A percentile compares a stretch with the other conserved stretches of the same genome.
Conservation (phyloP, 768 basidiomycete species). For the Lactifluus piperatus region DNA sequence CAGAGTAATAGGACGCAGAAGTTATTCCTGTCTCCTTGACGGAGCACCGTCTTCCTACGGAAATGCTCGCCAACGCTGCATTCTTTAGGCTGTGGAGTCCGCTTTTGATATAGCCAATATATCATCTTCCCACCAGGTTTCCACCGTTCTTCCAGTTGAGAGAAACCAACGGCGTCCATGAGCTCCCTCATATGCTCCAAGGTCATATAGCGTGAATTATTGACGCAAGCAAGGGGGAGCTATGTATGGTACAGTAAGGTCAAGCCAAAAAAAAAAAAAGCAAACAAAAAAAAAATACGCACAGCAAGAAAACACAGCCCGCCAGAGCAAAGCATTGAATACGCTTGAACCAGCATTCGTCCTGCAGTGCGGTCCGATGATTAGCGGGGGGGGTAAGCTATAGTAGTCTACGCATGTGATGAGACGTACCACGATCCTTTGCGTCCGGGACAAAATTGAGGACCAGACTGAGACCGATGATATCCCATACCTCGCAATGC, state of each 20-base stretch:
- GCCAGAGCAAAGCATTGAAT: conserved; percentile 41
- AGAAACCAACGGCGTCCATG: conserved; percentile 59
- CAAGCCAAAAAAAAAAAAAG: background rate
- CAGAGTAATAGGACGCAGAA: conserved; percentile 47
- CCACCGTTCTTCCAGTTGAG: conserved; percentile 49
- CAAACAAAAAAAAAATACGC: too few relatives aligned
- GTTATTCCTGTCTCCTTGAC: conserved; percentile 73
- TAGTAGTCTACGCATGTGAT: background rate
- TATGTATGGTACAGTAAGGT: conserved; percentile 29
- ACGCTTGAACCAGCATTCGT: conserved; percentile 57
- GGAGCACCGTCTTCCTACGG: conserved; percentile 47
- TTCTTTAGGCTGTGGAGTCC: background rate
- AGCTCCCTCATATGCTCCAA: conserved; percentile 46
- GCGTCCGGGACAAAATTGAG: conserved; percentile 81
- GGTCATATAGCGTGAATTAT: conserved; percentile 78
- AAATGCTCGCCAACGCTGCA: conserved; percentile 27
- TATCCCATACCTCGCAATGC: conserved; percentile 56
- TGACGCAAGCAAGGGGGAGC: conserved; percentile 80
- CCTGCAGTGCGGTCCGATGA: conserved; percentile 36
- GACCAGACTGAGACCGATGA: conserved; percentile 81
- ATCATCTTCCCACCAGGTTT: conserved; percentile 72
- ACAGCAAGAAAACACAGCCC: conserved; percentile 69
- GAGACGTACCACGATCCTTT: conserved; percentile 56
- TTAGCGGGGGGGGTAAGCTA: background rate
- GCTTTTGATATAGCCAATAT: conserved; percentile 75